phyloP scores from a whole-genome alignment of 495 filamentous ascomycete species.

The Tuber aestivum region DNA sequence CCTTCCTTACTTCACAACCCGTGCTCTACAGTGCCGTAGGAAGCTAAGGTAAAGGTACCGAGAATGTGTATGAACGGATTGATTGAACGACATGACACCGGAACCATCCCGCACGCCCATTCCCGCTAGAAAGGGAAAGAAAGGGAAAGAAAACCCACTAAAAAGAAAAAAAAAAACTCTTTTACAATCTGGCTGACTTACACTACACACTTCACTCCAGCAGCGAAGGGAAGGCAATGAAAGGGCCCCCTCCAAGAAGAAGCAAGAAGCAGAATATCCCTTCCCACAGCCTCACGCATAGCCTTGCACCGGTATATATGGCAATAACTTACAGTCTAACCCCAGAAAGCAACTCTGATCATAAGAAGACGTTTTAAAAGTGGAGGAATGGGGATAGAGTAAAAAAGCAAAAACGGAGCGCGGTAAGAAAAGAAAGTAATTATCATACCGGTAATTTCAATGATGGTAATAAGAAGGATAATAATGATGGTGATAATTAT shows the following conservation, averaged over 20 bases:
- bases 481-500: not conserved
- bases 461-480: not conserved
- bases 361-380: not conserved
- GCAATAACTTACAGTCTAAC: not conserved
- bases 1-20: not conserved
- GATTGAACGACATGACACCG: not conserved
- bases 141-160: not conserved
- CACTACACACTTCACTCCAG: not conserved
- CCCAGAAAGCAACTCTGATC: not conserved
- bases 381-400: not conserved
- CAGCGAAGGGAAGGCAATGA: not conserved
- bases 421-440: not conserved
- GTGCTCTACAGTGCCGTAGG: not conserved
- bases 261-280: conserved; percentile 1
- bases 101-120: not conserved
- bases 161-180: not conserved
- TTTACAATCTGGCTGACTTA: not conserved
- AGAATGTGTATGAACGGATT: not conserved
- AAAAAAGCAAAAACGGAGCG: not conserved
- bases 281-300: not conserved
- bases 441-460: not conserved
- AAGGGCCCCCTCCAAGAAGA: not conserved
- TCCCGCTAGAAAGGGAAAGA: not conserved
- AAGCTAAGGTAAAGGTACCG: conserved; percentile 4
- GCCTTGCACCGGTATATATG: not conserved